Evolutionary conservation across 257 asterid genomes (phyloP).

Genomic region (Verbascum thapsus): DNA sequence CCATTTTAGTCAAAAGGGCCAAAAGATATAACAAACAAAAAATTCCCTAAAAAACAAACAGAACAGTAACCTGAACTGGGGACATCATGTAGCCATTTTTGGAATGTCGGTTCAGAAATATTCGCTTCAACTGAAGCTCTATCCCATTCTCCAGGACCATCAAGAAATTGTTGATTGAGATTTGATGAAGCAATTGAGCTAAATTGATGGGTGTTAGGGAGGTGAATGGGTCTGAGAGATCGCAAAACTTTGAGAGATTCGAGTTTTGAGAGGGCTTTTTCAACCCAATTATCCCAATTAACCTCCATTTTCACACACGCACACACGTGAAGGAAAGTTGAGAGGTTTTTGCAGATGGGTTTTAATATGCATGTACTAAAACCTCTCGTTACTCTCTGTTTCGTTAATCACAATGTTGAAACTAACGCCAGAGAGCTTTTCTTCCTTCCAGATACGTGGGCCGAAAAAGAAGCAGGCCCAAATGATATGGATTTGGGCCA

Average conservation of each 20-base stretch:
- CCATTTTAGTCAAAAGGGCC: not conserved
- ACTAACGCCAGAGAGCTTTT: not conserved
- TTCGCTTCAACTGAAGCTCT: conserved; percentile 77
- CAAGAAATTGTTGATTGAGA: conserved; percentile 37
- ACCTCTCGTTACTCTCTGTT: no score
- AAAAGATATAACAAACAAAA: not conserved
- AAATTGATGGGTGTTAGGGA: conserved; percentile 25
- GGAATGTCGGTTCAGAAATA: conserved; percentile 74
- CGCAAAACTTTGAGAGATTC: conserved; percentile 66
- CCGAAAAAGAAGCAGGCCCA: not conserved
- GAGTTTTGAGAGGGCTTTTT: conserved; percentile 62
- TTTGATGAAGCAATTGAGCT: conserved; percentile 21
- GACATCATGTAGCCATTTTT: conserved; percentile 74
- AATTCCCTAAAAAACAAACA: not conserved
- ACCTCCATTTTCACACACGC: conserved; percentile 42
- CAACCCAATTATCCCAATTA: conserved; percentile 71
- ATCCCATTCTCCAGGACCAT: conserved; percentile 72
- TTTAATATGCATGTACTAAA: not conserved
- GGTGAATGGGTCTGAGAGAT: conserved; percentile 88
- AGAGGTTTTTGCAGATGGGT: conserved; percentile 8
- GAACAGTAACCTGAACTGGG: conserved; percentile 73
- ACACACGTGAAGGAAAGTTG: not conserved
- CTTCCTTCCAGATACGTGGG: conserved; percentile 11
- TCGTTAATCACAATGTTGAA: no score
- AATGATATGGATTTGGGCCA: no score